Evolutionary conservation across 2,329 filamentous ascomycete species (phyloP).

Genomic region (Pseudogymnoascus sp.): DNA sequence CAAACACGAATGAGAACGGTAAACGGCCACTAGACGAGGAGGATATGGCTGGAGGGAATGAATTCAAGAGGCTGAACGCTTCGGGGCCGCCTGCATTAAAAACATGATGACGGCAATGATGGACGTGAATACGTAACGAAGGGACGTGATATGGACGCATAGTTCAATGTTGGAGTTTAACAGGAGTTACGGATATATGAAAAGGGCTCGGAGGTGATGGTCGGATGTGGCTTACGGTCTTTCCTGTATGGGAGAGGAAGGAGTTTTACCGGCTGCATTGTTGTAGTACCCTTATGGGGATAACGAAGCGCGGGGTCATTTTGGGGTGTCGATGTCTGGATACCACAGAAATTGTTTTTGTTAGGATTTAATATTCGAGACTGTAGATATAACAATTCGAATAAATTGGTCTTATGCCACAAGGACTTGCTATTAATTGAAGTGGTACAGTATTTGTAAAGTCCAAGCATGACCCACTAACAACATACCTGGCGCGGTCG

Average conservation of each 20-base stretch:
- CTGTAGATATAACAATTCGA: slow-evolving; percentile 6
- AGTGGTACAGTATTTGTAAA: not conserved
- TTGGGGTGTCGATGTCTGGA: not conserved
- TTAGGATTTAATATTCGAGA: not conserved
- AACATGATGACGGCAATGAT: slow-evolving; percentile 13
- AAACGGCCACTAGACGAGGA: slow-evolving; percentile 22
- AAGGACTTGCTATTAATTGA: not conserved
- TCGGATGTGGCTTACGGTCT: not conserved
- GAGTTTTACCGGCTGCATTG: slow-evolving; percentile 5
- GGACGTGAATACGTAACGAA: slow-evolving; percentile 4
- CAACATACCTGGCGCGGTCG: not conserved
- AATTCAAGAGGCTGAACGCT: slow-evolving; percentile 17
- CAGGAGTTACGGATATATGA: slow-evolving; percentile 6
- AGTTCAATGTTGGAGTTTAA: not conserved
- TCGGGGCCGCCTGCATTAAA: slow-evolving; percentile 18
- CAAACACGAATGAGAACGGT: slow-evolving; percentile 11
- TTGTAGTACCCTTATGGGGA: not conserved
- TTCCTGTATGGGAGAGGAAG: not conserved
- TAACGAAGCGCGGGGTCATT: not conserved
- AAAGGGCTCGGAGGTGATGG: not conserved
- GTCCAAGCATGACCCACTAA: not conserved
- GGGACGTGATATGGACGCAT: slow-evolving; percentile 1
- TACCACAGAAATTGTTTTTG: slow-evolving; percentile 2
- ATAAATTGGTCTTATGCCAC: not conserved
- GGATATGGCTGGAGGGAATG: slow-evolving; percentile 6